Base-by-base conservation (phyloP, 805 yeast species). In the Yarrowia phangngaensis region DNA sequence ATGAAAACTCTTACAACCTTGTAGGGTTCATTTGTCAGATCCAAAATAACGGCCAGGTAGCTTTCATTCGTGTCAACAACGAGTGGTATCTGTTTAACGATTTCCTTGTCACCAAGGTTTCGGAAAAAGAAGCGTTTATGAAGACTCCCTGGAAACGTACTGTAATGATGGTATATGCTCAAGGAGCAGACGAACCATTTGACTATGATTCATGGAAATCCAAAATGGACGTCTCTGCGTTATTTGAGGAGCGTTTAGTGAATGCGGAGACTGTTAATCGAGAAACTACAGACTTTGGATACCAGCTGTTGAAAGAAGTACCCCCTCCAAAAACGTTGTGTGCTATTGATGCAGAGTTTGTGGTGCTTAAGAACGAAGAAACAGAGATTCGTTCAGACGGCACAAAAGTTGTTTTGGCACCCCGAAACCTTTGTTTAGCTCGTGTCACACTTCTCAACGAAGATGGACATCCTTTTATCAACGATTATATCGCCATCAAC, bases 341-440 rank as follows among this genome's bases (percentile, higher is more conserved):
- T 14, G 98, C 97, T 0, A 82, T 92, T 51, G 99, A 92, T 70
- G 97, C 99, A 0, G 99, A 92, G 64, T 92, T 94, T 71, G 97
- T 92, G 3, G 75, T 80, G 22, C 63, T 89, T 23, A 77, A 79
- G 40, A 84, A 84, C 4, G 97, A 88, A 56, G 78, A 82, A 53
- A 75, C 78, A 33, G 97, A 89, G 59, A 75, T 90, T 38, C 76
- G 78, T 47, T 78, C 81, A 48, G 78, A 78, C 53, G 97, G 97
- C 0, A 59, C 72, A 4, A 80, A 80, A 54, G 73, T 76, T 5
- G 64, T 90, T 26, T 73, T 88, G 4, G 75, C 80, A 52, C 97
- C 98, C 0, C 79, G 80, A 40, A 74, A 76, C 46, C 72, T 82
- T 33, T 80, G 92, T 2, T 70, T 92, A 14, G 98, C 97, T 0